Base-by-base conservation (phyloP, 768 basidiomycete genomes). In the Pholiota molesta region DNA sequence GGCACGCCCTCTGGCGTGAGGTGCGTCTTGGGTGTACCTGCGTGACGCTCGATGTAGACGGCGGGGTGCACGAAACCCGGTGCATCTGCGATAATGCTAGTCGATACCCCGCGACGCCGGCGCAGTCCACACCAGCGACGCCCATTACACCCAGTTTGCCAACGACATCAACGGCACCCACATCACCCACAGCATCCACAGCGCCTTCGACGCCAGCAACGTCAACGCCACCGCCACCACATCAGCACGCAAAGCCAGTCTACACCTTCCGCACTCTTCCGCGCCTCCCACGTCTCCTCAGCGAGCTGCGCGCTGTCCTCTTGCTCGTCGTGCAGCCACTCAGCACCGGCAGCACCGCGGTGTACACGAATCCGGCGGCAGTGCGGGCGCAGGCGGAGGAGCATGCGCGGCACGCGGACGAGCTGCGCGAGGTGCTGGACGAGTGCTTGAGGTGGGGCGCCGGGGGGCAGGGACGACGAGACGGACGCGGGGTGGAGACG, bases 261-360 rank as follows among this genome's bases (percentile, higher is more conserved):
- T 75, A 83, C 73, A 90, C 91, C 14, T 74, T 90, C 33, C 83
- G 88, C 55, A 85, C 85, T 75, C 87, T 91, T 17, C 88, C 90
- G 1, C 86, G 94, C 62, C 86, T 94, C 51, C 84, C 79, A 28
- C 77, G 81, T 2, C 83, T 95, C 33, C 83, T 94, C 44, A 70
- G 77, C 17, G 94, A 95, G 71, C 89, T 95, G 61, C 81, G 93
- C 17, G 86, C 92, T 64, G 91, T 95, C 45, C 81, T 96, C 55
- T 78, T 92, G 57, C 86, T 89, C 68, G 91, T 95, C 74, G 94
- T 95, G 66, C 89, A 91, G 65, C 94, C 94, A 0, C 81, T 91
- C 26, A 40, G 55, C 42, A 31, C 28, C 23, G 83, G 84, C n/a
- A 82, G 75, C 65, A 83, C 83, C 51, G 85, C 83, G 66, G 83